phyloP scores from a whole-genome alignment of 1,139 yeast genomes.

The Candida mesenterica region DNA sequence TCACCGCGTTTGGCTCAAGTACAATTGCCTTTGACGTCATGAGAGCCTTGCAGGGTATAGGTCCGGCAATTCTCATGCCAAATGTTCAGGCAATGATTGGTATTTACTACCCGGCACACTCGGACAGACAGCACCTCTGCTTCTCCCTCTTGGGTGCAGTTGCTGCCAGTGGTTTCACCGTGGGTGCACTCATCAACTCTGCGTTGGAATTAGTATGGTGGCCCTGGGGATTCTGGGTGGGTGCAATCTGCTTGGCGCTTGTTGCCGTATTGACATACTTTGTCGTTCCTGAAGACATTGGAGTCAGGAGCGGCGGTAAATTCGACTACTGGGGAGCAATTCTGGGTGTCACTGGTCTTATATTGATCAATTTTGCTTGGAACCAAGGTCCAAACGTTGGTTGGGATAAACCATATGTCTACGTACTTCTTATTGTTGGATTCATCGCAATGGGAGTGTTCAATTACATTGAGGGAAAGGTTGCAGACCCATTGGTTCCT shows the following conservation, averaged over 20 bases:
- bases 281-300: conserved; percentile 43
- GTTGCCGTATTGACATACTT: conserved; percentile 32
- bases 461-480: conserved; percentile 32
- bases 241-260: conserved; percentile 35
- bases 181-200: conserved; percentile 50
- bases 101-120: conserved; percentile 43
- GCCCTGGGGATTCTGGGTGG: conserved; percentile 58
- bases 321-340: conserved; percentile 52
- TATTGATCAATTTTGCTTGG: conserved; percentile 55
- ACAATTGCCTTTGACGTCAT: conserved; percentile 47
- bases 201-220: conserved; percentile 46
- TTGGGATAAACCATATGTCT: conserved; percentile 51
- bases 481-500: conserved; percentile 48
- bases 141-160: conserved; percentile 56
- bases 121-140: conserved; percentile 37
- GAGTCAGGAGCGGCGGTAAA: conserved; percentile 17
- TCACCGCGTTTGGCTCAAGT: conserved; percentile 38
- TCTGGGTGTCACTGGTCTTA: conserved; percentile 47
- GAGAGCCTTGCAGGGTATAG: conserved; percentile 61
- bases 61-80: conserved; percentile 57
- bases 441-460: conserved; percentile 34
- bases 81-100: conserved; percentile 58
- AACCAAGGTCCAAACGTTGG: conserved; percentile 64
- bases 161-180: conserved; percentile 56
- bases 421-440: conserved; percentile 51